Percentiles rank a stretch among this genome's conserved stretches.
Evolutionary conservation across 495 filamentous ascomycete species (phyloP).

Genomic region (Aspergillus ostianus): DNA sequence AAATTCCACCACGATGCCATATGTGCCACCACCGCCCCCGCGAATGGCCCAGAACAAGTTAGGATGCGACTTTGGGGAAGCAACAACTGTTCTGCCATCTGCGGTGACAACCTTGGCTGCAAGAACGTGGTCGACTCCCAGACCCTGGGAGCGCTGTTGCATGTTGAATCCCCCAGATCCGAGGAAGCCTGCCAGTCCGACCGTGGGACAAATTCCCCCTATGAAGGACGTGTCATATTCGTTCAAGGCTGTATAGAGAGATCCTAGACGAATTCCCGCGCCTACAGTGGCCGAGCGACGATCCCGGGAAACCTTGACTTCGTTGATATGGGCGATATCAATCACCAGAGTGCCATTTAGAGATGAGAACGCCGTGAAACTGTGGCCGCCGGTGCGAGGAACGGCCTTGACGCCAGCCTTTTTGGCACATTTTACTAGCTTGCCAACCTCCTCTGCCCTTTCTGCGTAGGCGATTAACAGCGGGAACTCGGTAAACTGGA

Average conservation of each 20-base stretch:
- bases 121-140: neutral
- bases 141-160: neutral
- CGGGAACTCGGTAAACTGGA: neutral
- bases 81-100: neutral
- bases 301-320: neutral
- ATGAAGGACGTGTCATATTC: neutral
- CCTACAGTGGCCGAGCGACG: neutral
- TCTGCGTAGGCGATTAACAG: neutral
- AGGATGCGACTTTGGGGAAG: neutral
- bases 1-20: neutral
- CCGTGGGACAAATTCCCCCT: neutral
- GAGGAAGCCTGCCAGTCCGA: neutral
- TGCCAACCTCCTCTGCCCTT: neutral
- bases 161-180: neutral
- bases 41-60: conserved; percentile 1
- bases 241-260: neutral
- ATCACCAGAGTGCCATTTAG: conserved; percentile 1
- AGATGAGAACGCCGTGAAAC: neutral
- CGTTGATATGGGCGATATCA: conserved; percentile 1
- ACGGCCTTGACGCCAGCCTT: neutral
- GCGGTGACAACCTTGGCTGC: neutral
- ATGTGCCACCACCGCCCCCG: neutral
- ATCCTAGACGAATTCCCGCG: neutral
- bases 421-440: neutral
- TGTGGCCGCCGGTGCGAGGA: neutral